A percentile compares a stretch with the other conserved stretches of the same genome.
Conservation (phyloP, 1,284 basidiomycete species). For the Naganishia sp. region DNA sequence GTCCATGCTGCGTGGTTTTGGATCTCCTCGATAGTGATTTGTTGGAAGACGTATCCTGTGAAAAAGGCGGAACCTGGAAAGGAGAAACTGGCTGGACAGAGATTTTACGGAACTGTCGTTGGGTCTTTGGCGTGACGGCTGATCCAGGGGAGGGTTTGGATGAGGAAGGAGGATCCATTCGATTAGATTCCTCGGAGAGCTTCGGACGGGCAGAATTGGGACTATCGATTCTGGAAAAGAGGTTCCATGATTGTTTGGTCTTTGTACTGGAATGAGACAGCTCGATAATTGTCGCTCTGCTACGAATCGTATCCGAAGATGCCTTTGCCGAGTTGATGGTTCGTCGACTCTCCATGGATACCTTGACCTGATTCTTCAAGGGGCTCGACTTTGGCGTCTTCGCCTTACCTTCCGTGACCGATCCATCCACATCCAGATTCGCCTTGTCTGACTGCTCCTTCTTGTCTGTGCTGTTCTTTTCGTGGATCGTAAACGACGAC, state of each 20-base stretch:
- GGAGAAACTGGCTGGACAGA: slow-evolving; percentile 18
- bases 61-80: slow-evolving; percentile 1
- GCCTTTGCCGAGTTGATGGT: slow-evolving; percentile 9
- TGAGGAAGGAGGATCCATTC: slow-evolving; percentile 2
- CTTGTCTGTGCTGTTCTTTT: background rate
- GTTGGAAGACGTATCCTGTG: background rate
- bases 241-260: slow-evolving; percentile 1
- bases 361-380: slow-evolving; percentile 13
- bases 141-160: slow-evolving; percentile 5
- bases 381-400: slow-evolving; percentile 8
- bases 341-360: slow-evolving; percentile 12
- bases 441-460: background rate
- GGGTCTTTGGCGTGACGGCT: slow-evolving; percentile 6
- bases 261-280: slow-evolving; percentile 5
- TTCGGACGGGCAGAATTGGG: background rate
- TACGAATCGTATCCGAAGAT: slow-evolving; percentile 18
- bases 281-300: background rate
- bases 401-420: background rate
- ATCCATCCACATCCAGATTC: background rate
- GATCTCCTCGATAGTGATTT: background rate
- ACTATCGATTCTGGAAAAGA: slow-evolving; percentile 7
- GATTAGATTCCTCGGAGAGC: background rate
- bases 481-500: slow-evolving; percentile 19
- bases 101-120: slow-evolving; percentile 16
- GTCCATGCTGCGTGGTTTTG: background rate